Base-by-base conservation (phyloP, 345 rosid species). In the Gossypium sturtianum region DNA sequence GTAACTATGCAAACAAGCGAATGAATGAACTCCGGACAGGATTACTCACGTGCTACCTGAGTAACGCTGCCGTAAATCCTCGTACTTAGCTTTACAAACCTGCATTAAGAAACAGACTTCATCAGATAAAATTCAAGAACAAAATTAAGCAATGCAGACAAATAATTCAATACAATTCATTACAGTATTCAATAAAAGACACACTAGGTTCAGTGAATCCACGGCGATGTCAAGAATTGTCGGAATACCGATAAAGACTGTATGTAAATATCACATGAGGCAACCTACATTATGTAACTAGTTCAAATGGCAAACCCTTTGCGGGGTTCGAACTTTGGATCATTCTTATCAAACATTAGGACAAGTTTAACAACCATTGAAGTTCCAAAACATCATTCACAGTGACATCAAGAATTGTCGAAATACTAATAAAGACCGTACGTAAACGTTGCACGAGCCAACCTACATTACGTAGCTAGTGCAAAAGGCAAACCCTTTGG, bases 71-170 rank as follows among this genome's bases (percentile, higher is more conserved):
- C 76, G 88, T 83, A 90, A 76, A 70, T 89, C 97, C 76, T 89
- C 91, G 74, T 90, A 94, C 88, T 87, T 90, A 29, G 91, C 92
- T 66, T 86, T 86, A 64, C 98, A 94, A 15, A 83, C 81, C 98
- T 94, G 89, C 77, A 81, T 75, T 54, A 56, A 58, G 41, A 69
- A 64, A 27, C 54, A 34, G 9, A 12, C 57, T 17, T 66, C 76
- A 61, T 64, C 22, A 71, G 34, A 22, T 52, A 9, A 53, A 74
- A 70, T 65, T 65, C 71, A 25, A 1, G 15, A 44, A 12, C 2
- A 61, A 23, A 20, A 68, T 9, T 9, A 16, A 27, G 59, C 72
- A 68, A n/a, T 16, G 1, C 34, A 9, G 22, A 16, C 22, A 23
- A 68, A 25, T 15, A 67, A 48, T 9, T 22, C 16, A 23, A 7